These are phyloP conservation scores for Stygiomarasmius scandens DNA, from an alignment of 1,284 basidiomycete species.

Conservation along the genomic window DNA sequence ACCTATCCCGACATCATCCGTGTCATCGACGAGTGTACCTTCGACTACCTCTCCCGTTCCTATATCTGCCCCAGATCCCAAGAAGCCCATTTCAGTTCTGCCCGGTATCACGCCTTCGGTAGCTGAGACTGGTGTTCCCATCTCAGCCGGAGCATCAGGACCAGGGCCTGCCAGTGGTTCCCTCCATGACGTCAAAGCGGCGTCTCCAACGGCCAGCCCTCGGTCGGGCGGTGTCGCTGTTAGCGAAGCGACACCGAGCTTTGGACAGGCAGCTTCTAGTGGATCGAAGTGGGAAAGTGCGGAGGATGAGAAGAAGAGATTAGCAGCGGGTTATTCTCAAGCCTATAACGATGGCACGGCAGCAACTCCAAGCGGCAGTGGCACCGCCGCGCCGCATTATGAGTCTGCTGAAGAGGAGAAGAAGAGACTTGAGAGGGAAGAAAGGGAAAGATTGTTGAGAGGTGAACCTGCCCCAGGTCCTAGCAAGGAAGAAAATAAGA, in stretches of 20 bases:
- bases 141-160: conserved; percentile 50
- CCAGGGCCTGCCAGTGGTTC: conserved; percentile 70
- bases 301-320: conserved; percentile 56
- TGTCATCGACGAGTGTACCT: conserved; percentile 18
- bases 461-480: conserved; percentile 24
- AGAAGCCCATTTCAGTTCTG: conserved; percentile 27
- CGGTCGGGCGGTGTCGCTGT: conserved; percentile 30
- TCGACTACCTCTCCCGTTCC: conserved; percentile 28
- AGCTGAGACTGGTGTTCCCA: conserved; percentile 63
- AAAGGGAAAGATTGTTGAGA: conserved; percentile 55
- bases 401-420: conserved; percentile 71
- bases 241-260: conserved; percentile 29
- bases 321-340: conserved; percentile 42
- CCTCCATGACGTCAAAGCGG: conserved; percentile 50
- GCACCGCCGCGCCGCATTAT: conserved; percentile 23
- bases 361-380: conserved; percentile 11
- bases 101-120: conserved; percentile 56
- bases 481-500: conserved; percentile 13
- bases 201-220: conserved; percentile 35
- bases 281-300: conserved; percentile 41
- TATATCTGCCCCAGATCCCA: conserved; percentile 21
- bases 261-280: conserved; percentile 24
- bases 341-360: conserved; percentile 22
- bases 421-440: conserved; percentile 65
- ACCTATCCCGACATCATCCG: conserved; percentile 42